Evolutionary conservation across 2,329 filamentous ascomycete species (phyloP).

Genomic region (Diplodia mutila): DNA sequence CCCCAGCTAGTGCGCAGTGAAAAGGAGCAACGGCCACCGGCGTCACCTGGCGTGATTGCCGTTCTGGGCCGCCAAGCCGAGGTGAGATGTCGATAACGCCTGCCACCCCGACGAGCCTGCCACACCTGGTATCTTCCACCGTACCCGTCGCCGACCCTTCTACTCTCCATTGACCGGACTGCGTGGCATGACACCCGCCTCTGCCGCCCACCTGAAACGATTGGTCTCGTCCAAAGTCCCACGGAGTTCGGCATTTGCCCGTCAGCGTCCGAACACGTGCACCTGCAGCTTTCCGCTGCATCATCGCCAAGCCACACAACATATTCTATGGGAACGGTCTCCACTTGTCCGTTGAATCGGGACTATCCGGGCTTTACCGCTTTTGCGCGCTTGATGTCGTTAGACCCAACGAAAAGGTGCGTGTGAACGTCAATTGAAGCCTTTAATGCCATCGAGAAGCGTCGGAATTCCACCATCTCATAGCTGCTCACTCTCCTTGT

Average conservation of each 20-base stretch:
- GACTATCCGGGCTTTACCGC: neutral
- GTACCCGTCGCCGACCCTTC: neutral
- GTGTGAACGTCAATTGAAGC: neutral
- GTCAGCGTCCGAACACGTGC: conserved; percentile 16
- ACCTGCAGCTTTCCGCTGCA: conserved; percentile 15
- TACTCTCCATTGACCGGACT: neutral
- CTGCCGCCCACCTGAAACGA: neutral
- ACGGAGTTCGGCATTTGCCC: conserved; percentile 12
- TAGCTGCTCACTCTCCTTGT: neutral
- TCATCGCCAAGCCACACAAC: conserved; percentile 9
- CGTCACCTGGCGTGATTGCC: conserved; percentile 11
- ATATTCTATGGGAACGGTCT: neutral
- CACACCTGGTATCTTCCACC: neutral
- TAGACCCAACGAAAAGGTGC: neutral
- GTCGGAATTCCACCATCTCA: neutral
- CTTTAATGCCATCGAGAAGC: neutral
- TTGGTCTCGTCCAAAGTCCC: neutral
- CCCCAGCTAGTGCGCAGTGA: neutral
- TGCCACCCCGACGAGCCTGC: neutral
- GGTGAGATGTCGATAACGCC: conserved; percentile 4
- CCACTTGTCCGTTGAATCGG: conserved; percentile 2
- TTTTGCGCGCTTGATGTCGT: neutral
- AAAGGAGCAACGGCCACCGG: neutral
- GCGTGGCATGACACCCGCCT: neutral
- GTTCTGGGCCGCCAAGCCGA: conserved; percentile 14